Conservation (phyloP, 495 filamentous ascomycete species). For the Penicillium longicatenatum region DNA sequence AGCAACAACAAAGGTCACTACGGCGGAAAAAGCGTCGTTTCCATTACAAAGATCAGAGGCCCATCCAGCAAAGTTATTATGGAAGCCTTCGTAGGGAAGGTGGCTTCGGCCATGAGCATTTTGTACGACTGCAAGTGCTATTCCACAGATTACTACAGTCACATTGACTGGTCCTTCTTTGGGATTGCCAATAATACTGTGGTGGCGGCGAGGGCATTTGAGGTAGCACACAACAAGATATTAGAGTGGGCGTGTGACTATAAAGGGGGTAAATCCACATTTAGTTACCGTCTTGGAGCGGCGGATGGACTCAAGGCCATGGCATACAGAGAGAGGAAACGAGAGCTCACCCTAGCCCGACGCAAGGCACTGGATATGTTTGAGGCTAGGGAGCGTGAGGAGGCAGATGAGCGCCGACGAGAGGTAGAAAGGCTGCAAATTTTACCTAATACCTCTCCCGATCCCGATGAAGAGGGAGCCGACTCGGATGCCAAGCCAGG, state of each 20-base stretch:
- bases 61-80: neutral
- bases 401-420: slow-evolving; percentile 1
- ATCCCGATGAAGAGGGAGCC: neutral
- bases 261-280: slow-evolving; percentile 23
- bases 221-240: slow-evolving; percentile 32
- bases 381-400: neutral
- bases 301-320: slow-evolving; percentile 27
- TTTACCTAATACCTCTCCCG: neutral
- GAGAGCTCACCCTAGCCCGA: slow-evolving; percentile 21
- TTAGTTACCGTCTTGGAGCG: slow-evolving; percentile 34
- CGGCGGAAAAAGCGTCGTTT: slow-evolving; percentile 25
- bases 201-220: slow-evolving; percentile 32
- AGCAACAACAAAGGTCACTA: slow-evolving; percentile 19
- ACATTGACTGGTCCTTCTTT: slow-evolving; percentile 27
- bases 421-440: slow-evolving; percentile 19
- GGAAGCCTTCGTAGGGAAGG: slow-evolving; percentile 8
- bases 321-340: slow-evolving; percentile 28
- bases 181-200: slow-evolving; percentile 36
- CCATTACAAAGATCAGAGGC: slow-evolving; percentile 1
- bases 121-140: slow-evolving; percentile 15
- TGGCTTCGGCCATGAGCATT: slow-evolving; percentile 13
- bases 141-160: neutral
- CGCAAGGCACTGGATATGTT: slow-evolving; percentile 24
- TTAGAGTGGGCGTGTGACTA: slow-evolving; percentile 27
- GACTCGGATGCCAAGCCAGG: too few species aligned